Percentiles rank a stretch among this genome's conserved stretches.
These are phyloP conservation scores for Sorghum bicolor DNA, from an alignment of 176 grass and related monocot genomes.

Conservation along the genomic window DNA sequence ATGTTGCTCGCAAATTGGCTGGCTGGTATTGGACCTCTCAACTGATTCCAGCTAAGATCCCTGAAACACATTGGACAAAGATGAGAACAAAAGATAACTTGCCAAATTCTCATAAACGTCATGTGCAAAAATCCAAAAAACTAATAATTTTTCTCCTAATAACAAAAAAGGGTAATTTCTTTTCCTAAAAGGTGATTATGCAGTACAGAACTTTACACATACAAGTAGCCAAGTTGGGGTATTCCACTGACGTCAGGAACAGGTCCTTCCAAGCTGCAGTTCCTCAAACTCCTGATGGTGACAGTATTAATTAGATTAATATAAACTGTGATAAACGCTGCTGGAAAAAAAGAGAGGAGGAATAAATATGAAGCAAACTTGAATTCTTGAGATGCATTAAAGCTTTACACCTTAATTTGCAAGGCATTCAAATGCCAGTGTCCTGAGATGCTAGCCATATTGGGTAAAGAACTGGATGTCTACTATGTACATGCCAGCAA, in stretches of 20 bases:
- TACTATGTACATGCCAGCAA: not conserved
- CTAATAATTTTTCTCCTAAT: not conserved
- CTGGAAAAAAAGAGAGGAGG: not conserved
- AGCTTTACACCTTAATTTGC: conserved; percentile 5
- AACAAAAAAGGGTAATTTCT: not conserved
- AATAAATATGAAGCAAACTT: not conserved
- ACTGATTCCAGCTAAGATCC: conserved; percentile 78
- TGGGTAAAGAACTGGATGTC: not conserved
- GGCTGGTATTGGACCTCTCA: conserved; percentile 58
- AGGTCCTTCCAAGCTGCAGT: conserved; percentile 70
- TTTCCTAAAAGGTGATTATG: conserved; percentile 6
- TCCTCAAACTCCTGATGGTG: conserved; percentile 70
- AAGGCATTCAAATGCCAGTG: not conserved
- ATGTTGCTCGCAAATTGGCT: conserved; percentile 53
- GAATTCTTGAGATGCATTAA: not conserved
- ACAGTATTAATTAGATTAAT: conserved; percentile 22
- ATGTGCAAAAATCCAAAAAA: not conserved
- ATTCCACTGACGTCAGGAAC: conserved; percentile 62
- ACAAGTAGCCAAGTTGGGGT: conserved; percentile 67
- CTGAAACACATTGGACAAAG: conserved; percentile 41
- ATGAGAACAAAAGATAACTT: conserved; percentile 12
- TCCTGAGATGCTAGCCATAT: not conserved
- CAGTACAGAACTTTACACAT: conserved; percentile 25
- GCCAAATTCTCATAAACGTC: conserved; percentile 5
- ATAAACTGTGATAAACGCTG: not conserved